Conservation (phyloP, 805 yeast species). For the Saccharomycopsis guyanensis region DNA sequence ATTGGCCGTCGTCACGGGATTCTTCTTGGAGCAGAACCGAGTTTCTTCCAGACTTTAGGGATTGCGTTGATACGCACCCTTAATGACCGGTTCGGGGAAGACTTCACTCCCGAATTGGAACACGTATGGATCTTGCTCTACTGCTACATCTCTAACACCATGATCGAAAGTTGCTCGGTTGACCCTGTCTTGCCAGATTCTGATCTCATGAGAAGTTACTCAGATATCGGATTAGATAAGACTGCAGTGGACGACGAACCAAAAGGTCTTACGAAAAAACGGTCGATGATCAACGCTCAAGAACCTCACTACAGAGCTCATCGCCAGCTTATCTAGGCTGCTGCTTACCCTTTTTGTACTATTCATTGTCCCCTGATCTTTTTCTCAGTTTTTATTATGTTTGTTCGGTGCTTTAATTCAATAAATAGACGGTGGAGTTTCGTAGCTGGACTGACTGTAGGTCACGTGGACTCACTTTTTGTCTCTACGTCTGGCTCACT, state of each 20-base stretch:
- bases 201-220: background rate
- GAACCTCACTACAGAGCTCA: background rate
- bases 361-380: too few relatives aligned
- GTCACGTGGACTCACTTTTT: too few relatives aligned
- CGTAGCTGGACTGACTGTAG: too few relatives aligned
- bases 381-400: too few relatives aligned
- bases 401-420: too few relatives aligned
- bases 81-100: slow-evolving; percentile 20
- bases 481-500: too few relatives aligned
- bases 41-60: slow-evolving; percentile 20
- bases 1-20: slow-evolving; percentile 22
- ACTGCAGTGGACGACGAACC: background rate
- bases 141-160: slow-evolving; percentile 26
- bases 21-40: slow-evolving; percentile 22
- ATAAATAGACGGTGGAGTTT: too few relatives aligned
- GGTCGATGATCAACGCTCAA: background rate
- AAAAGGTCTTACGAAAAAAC: background rate
- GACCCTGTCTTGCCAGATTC: slow-evolving; percentile 22
- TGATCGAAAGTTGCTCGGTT: slow-evolving; percentile 24
- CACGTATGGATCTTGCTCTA: slow-evolving; percentile 25
- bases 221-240: background rate
- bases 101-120: slow-evolving; percentile 21
- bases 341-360: too few relatives aligned
- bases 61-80: slow-evolving; percentile 20
- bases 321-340: background rate